These are phyloP conservation scores for Reutealis trisperma DNA, from an alignment of 345 rosid genomes.

Conservation along the genomic window DNA sequence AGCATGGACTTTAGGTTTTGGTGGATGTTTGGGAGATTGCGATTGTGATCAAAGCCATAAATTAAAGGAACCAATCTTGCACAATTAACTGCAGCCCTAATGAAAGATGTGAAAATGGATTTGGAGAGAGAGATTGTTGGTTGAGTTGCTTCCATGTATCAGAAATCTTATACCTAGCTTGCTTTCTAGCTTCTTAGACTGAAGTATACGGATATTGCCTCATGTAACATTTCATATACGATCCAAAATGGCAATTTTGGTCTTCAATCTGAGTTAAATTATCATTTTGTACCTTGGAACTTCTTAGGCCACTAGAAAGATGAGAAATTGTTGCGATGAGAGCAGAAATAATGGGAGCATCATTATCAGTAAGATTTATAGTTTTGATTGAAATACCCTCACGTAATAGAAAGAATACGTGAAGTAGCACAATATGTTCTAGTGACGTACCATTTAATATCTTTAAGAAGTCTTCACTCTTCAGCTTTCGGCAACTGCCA, in stretches of 20 bases:
- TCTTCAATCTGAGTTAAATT: too few relatives aligned
- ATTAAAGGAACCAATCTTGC: constrained; percentile 54
- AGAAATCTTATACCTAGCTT: constrained; percentile 22
- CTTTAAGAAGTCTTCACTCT: constrained; percentile 49
- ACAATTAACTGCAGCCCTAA: constrained; percentile 33
- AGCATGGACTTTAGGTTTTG: constrained; percentile 24
- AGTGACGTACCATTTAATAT: constrained; percentile 53
- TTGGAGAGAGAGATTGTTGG: constrained; percentile 37
- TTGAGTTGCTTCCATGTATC: constrained; percentile 54
- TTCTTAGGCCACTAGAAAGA: constrained; percentile 52
- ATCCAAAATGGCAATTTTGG: too few relatives aligned
- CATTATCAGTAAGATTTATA: constrained; percentile 31
- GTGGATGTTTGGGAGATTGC: constrained; percentile 38
- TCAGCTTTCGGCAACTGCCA: constrained; percentile 33
- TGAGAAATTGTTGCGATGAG: constrained; percentile 33
- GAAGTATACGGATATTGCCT: not conserved
- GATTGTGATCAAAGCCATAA: constrained; percentile 39
- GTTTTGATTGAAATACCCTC: constrained; percentile 27
- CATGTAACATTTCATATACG: too few relatives aligned
- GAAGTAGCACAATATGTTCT: constrained; percentile 40
- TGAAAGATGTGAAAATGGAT: constrained; percentile 37
- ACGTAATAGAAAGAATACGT: constrained; percentile 48
- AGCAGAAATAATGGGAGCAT: constrained; percentile 37
- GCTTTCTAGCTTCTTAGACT: constrained; percentile 28
- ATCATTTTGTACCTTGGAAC: constrained; percentile 30